phyloP scores from a whole-genome alignment of 345 rosid species.

The Linum tenue region DNA sequence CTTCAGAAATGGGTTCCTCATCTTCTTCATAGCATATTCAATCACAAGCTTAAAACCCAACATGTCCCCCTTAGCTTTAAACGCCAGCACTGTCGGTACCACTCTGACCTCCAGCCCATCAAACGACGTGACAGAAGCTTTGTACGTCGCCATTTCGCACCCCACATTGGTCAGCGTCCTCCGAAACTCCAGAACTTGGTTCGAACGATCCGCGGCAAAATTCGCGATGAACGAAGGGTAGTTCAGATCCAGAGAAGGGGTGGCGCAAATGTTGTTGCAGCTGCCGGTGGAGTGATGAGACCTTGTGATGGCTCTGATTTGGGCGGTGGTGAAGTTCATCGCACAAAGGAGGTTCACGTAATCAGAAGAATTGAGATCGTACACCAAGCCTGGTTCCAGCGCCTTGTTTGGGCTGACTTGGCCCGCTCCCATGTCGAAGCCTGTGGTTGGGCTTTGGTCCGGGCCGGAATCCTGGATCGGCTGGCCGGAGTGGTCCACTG shows the following conservation, averaged over 20 bases:
- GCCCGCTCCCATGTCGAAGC: conserved; percentile 48
- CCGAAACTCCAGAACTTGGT: conserved; percentile 18
- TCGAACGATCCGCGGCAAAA: conserved; percentile 8
- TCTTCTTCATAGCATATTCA: too few relatives aligned
- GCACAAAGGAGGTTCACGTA: conserved; percentile 42
- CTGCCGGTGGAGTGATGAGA: conserved; percentile 7
- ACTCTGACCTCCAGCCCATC: conserved; percentile 27
- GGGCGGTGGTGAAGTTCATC: conserved; percentile 31
- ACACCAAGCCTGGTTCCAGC: conserved; percentile 45
- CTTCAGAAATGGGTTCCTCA: too few relatives aligned
- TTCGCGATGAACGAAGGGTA: conserved; percentile 52
- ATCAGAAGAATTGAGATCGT: conserved; percentile 32
- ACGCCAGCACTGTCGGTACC: conserved; percentile 30
- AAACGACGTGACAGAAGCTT: conserved; percentile 18
- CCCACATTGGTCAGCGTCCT: conserved; percentile 54
- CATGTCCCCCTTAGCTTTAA: conserved; percentile 31
- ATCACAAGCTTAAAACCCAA: too few relatives aligned
- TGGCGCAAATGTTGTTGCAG: conserved; percentile 27
- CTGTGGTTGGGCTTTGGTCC: conserved; percentile 19
- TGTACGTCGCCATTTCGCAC: conserved; percentile 24
- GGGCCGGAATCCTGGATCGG: conserved; percentile 21
- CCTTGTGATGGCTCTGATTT: conserved; percentile 37
- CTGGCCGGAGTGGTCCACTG: conserved; percentile 19
- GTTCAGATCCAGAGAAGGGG: conserved; percentile 37
- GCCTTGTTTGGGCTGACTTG: conserved; percentile 50